These are phyloP conservation scores for Gremmenia infestans DNA, from an alignment of 2,329 filamentous ascomycete genomes.

Conservation along the genomic window DNA sequence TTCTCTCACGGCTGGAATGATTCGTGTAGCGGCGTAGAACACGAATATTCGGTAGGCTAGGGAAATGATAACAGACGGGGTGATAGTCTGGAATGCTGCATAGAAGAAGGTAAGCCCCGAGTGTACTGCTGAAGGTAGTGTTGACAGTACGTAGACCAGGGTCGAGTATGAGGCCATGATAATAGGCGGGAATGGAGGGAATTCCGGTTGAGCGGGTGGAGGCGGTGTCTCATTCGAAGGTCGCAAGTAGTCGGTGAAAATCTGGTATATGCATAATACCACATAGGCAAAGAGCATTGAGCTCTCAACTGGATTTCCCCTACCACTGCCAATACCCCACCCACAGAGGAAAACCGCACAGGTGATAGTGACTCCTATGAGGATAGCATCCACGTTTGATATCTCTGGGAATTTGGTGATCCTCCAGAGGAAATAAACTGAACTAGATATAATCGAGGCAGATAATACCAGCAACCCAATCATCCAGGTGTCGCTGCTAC, in stretches of 20 bases:
- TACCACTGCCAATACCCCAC: slow-evolving; percentile 89
- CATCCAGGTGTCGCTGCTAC: slow-evolving; percentile 88
- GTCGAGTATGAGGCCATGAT: slow-evolving; percentile 99
- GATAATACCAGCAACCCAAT: slow-evolving; percentile 84
- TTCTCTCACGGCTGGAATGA: slow-evolving; percentile 89
- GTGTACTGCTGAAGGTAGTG: slow-evolving; percentile 76
- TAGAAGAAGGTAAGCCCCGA: slow-evolving; percentile 82
- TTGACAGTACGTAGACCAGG: slow-evolving; percentile 75
- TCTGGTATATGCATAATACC: slow-evolving; percentile 98
- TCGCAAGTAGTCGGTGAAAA: slow-evolving; percentile 96
- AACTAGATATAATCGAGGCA: slow-evolving; percentile 86
- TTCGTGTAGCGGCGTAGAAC: slow-evolving; percentile 90
- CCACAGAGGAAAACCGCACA: slow-evolving; percentile 88
- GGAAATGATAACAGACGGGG: slow-evolving; percentile 91
- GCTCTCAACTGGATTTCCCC: slow-evolving; percentile 92
- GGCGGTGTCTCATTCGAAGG: slow-evolving; percentile 52
- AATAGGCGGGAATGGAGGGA: slow-evolving; percentile 92
- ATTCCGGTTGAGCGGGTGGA: slow-evolving; percentile 66
- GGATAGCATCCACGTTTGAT: slow-evolving; percentile 82
- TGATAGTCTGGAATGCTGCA: slow-evolving; percentile 91
- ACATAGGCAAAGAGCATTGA: slow-evolving; percentile 95
- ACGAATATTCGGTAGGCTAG: slow-evolving; percentile 91
- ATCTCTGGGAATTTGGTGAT: slow-evolving; percentile 92
- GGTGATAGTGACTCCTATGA: slow-evolving; percentile 90
- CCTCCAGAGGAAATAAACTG: slow-evolving; percentile 93